These are phyloP conservation scores for Ceraceosorus guamensis DNA, from an alignment of 1,284 basidiomycete genomes.

Conservation along the genomic window DNA sequence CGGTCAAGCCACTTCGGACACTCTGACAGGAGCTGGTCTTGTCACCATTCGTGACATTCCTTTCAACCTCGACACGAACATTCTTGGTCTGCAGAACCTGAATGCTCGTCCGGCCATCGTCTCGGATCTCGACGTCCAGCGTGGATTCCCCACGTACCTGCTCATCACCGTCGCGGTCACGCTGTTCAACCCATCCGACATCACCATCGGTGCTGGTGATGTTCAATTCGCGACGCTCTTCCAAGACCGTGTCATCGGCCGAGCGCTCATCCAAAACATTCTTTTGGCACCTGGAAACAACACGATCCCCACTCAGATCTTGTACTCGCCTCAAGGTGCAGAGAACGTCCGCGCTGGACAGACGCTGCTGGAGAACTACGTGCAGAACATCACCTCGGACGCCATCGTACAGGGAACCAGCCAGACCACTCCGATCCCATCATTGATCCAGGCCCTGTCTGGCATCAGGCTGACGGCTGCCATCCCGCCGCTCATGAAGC, in stretches of 20 bases:
- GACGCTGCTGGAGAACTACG: conserved; percentile 62
- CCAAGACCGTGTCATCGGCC: conserved; percentile 58
- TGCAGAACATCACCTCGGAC: conserved; percentile 60
- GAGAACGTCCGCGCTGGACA: conserved; percentile 57
- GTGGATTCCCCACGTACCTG: conserved; percentile 63
- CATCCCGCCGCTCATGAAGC: conserved; percentile 63
- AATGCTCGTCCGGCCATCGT: conserved; percentile 59
- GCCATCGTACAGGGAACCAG: conserved; percentile 60
- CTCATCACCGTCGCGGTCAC: conserved; percentile 59
- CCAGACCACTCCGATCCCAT: conserved; percentile 60
- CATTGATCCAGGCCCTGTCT: conserved; percentile 61
- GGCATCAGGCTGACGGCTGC: conserved; percentile 59
- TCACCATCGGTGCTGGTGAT: conserved; percentile 65
- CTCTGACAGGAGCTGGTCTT: conserved; percentile 67
- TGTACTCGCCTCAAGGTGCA: conserved; percentile 60
- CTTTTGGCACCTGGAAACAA: conserved; percentile 28
- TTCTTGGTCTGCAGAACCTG: conserved; percentile 65
- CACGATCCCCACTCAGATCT: conserved; percentile 54
- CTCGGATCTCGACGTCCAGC: conserved; percentile 62
- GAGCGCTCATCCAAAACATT: conserved; percentile 56
- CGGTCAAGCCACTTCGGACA: conserved; percentile 58
- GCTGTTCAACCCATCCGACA: conserved; percentile 55
- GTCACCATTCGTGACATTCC: conserved; percentile 57
- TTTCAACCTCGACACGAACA: conserved; percentile 60
- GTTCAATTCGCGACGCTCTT: conserved; percentile 61